Base-by-base conservation (phyloP, 441 rosid genomes). In the Pelargonium fulgidum region DNA sequence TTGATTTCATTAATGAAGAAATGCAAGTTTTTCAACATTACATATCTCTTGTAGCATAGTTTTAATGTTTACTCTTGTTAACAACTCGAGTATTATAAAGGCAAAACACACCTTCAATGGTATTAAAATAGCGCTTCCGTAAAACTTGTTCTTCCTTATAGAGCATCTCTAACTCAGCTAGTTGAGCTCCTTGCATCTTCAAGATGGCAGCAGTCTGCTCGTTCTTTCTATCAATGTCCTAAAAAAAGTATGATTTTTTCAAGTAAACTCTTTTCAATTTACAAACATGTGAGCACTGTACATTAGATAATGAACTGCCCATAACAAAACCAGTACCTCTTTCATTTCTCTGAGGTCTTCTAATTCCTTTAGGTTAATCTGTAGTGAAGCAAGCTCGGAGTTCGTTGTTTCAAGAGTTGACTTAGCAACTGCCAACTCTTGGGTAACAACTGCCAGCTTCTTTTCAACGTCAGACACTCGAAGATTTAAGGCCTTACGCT, bases 221-320 rank as follows among this genome's bases (percentile, higher is more conserved):
- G 76, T 94, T 94, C 78, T 94, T 92, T 78, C 98, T 81, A 72
- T 94, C 98, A 68, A 90, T 94, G 79, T 94, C 99, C 99, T 94
- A 73, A 74, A 71, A 19, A 62, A 76, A 48, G 75, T 66, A 56
- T 66, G 62, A 77, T 41, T 39, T 44, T 17, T 36, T 67, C n/a
- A 74, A 62, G 73, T 56, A 24, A 19, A 9, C 10, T 58, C 22
- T 58, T 58, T 8, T 10, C 13, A 58, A 19, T 7, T 58, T 58
- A 58, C 19, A 36, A 36, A 19, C 29, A 58, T n/a, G 22, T 58
- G 63, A 12, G 10, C 3, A 4, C 41, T 36, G 41, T 36, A 36
- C 41, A 36, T 36, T 36, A 36, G 2, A 26, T 22, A 66, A 79
- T 61, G 52, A 36, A 61, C 41, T 12, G 14, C 19, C 65, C 24